These are phyloP conservation scores for Alternaria burnsii DNA, from an alignment of 2,329 filamentous ascomycete genomes.

Conservation along the genomic window DNA sequence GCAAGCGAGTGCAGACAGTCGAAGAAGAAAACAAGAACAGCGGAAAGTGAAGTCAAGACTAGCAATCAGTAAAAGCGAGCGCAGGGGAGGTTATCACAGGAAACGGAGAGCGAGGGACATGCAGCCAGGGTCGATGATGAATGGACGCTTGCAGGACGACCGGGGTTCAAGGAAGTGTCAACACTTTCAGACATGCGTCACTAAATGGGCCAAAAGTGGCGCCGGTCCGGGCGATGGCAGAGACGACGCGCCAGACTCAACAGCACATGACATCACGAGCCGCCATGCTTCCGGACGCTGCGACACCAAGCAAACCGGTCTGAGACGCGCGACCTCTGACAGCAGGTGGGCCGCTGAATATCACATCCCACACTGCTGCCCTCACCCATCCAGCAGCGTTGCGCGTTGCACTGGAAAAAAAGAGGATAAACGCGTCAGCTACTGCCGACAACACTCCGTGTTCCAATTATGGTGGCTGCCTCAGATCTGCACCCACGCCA, in stretches of 20 bases:
- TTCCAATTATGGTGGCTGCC: slow-evolving; percentile 9
- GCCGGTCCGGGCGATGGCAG: slow-evolving; percentile 1
- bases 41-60: slow-evolving; percentile 4
- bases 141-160: neutral
- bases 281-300: slow-evolving; percentile 3
- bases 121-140: slow-evolving; percentile 11
- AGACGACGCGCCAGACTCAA: slow-evolving; percentile 3
- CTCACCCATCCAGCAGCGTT: neutral
- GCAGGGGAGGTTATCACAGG: slow-evolving; percentile 6
- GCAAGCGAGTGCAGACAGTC: slow-evolving; percentile 5
- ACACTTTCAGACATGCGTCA: slow-evolving; percentile 10
- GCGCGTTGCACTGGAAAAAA: slow-evolving; percentile 6
- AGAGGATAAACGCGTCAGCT: slow-evolving; percentile 15
- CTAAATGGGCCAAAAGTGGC: slow-evolving; percentile 7
- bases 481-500: slow-evolving; percentile 9
- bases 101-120: slow-evolving; percentile 1
- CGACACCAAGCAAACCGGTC: slow-evolving; percentile 8
- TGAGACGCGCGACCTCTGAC: slow-evolving; percentile 1
- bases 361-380: neutral
- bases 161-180: neutral
- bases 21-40: neutral
- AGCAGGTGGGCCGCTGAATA: slow-evolving; percentile 4
- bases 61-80: slow-evolving; percentile 12
- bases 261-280: slow-evolving; percentile 16
- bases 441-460: neutral